Conservation (phyloP, 345 rosid species). For the Triadica sebifera region DNA sequence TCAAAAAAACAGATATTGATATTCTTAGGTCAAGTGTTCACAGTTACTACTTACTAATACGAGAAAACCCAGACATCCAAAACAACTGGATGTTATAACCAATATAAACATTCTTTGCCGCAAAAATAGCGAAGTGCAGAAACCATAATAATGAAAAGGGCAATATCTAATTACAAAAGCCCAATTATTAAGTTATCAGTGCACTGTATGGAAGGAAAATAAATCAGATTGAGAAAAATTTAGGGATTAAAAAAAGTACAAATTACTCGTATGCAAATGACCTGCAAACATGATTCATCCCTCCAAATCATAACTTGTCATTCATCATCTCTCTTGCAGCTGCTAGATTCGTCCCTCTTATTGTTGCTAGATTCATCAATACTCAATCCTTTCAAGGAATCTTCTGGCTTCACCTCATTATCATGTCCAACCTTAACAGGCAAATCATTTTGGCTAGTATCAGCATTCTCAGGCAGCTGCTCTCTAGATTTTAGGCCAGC, state of each 20-base stretch:
- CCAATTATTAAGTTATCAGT: too few species aligned
- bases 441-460: neutral
- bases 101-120: too few species aligned
- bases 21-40: too few species aligned
- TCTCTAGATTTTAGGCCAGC: conserved; percentile 23
- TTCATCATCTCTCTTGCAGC: conserved; percentile 7
- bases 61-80: too few species aligned
- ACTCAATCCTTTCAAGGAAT: conserved; percentile 13
- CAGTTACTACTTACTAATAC: too few species aligned
- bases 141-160: too few species aligned
- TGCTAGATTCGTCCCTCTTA: conserved; percentile 14
- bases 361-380: conserved; percentile 15
- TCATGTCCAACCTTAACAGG: conserved; percentile 1
- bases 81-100: too few species aligned
- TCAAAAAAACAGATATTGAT: too few species aligned
- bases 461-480: conserved; percentile 15
- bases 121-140: too few species aligned
- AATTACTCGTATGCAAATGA: neutral
- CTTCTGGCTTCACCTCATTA: conserved; percentile 12
- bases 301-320: neutral
- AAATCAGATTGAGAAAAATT: neutral
- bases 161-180: too few species aligned
- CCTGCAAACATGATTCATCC: neutral
- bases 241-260: neutral
- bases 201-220: too few species aligned